Percentiles rank a stretch among this genome's conserved stretches.
These are phyloP conservation scores for Fusarium beomiforme DNA, from an alignment of 2,329 filamentous ascomycete species.

Conservation along the genomic window DNA sequence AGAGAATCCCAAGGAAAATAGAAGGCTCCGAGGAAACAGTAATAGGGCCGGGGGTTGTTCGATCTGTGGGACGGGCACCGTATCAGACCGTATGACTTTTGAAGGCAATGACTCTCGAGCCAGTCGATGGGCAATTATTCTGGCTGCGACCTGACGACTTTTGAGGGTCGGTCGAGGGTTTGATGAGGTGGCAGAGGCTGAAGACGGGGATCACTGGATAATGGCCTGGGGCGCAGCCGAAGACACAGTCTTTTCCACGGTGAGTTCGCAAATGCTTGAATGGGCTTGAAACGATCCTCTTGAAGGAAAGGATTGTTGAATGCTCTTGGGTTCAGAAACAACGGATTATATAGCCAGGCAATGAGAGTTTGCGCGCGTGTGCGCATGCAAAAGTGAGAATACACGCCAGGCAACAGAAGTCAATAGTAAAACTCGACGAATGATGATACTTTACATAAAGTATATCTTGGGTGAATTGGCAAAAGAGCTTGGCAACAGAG, in stretches of 20 bases:
- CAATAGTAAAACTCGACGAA: slow-evolving; percentile 13
- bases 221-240: slow-evolving; percentile 31
- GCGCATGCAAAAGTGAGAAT: slow-evolving; percentile 30
- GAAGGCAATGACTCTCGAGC: slow-evolving; percentile 35
- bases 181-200: slow-evolving; percentile 39
- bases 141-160: slow-evolving; percentile 41
- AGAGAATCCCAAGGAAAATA: slow-evolving; percentile 25
- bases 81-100: slow-evolving; percentile 45
- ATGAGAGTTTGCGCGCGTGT: slow-evolving; percentile 39
- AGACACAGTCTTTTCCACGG: slow-evolving; percentile 29
- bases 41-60: slow-evolving; percentile 29
- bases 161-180: slow-evolving; percentile 27
- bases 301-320: not conserved
- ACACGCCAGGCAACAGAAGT: slow-evolving; percentile 18
- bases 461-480: not conserved
- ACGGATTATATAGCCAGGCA: not conserved
- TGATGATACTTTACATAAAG: slow-evolving; percentile 3
- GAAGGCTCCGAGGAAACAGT: slow-evolving; percentile 16
- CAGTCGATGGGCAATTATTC: slow-evolving; percentile 30
- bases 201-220: slow-evolving; percentile 28
- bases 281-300: not conserved
- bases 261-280: slow-evolving; percentile 1
- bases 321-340: not conserved
- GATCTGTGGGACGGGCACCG: slow-evolving; percentile 42
- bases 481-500: slow-evolving; percentile 5